Evolutionary conservation across 305 asterid genomes (phyloP).

Genomic region (Nicotiana rustica): DNA sequence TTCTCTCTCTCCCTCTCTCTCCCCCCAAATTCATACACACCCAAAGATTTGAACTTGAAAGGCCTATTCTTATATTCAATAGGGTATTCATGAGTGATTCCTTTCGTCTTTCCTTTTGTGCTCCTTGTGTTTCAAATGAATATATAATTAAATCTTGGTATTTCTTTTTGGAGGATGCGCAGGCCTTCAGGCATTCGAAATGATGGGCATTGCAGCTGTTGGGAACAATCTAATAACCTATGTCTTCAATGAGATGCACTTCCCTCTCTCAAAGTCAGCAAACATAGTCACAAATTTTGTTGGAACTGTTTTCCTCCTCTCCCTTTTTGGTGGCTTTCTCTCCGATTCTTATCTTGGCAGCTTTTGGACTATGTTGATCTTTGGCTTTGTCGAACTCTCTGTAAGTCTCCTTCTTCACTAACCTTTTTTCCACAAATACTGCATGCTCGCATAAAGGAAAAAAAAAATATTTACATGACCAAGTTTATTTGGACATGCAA

Average conservation of each 20-base stretch:
- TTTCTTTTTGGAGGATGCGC: constrained; percentile 12
- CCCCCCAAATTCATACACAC: background rate
- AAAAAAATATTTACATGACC: background rate
- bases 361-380: constrained; percentile 74
- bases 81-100: background rate
- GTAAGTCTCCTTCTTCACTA: constrained; percentile 40
- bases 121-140: background rate
- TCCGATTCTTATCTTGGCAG: constrained; percentile 82
- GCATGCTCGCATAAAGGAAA: background rate
- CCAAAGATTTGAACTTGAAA: background rate
- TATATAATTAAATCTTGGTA: background rate
- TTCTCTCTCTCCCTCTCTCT: background rate
- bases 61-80: background rate
- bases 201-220: constrained; percentile 83
- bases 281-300: constrained; percentile 80
- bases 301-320: constrained; percentile 70
- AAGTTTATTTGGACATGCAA: background rate
- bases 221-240: constrained; percentile 83
- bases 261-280: constrained; percentile 70
- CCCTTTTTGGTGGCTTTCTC: constrained; percentile 79
- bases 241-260: constrained; percentile 75
- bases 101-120: too few relatives aligned
- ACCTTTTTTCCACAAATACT: too few relatives aligned
- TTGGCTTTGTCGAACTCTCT: constrained; percentile 73
- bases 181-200: constrained; percentile 85